Evolutionary conservation across 2,329 filamentous ascomycete species (phyloP).

Genomic region (Aureobasidium subglaciale): DNA sequence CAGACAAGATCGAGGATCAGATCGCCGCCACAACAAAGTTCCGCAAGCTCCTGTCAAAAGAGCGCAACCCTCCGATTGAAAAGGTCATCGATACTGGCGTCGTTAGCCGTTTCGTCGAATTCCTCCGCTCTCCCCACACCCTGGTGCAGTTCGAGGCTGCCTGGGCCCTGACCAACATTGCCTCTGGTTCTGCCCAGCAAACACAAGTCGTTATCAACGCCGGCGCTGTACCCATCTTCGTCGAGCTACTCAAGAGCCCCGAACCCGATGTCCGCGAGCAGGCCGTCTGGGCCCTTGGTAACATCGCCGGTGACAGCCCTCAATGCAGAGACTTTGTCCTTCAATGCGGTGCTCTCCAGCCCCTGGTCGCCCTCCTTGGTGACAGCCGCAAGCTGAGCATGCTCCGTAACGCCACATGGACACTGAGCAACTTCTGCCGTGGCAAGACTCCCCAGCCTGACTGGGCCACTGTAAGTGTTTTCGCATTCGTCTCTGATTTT

Average conservation of each 20-base stretch:
- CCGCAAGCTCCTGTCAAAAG: slow-evolving; percentile 94
- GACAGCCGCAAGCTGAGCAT: slow-evolving; percentile 99
- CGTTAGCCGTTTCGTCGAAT: slow-evolving; percentile 94
- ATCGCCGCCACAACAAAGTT: slow-evolving; percentile 98
- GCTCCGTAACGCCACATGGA: slow-evolving; percentile 98
- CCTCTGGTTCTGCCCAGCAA: slow-evolving; percentile 91
- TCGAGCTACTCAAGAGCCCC: slow-evolving; percentile 88
- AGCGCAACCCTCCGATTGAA: slow-evolving; percentile 98
- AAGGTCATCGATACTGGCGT: slow-evolving; percentile 99
- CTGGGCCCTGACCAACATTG: slow-evolving; percentile 98
- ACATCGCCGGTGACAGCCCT: slow-evolving; percentile 97
- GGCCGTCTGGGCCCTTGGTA: slow-evolving; percentile 95
- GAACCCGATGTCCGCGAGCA: slow-evolving; percentile 98
- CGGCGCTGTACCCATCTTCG: slow-evolving; percentile 95
- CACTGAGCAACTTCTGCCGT: slow-evolving; percentile 98
- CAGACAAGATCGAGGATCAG: slow-evolving; percentile 95
- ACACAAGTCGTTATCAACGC: slow-evolving; percentile 99
- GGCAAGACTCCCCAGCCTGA: slow-evolving; percentile 98
- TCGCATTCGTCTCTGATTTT: slow-evolving; percentile 19
- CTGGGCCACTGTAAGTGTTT: slow-evolving; percentile 76
- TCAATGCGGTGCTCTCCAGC: slow-evolving; percentile 81
- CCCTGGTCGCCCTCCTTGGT: slow-evolving; percentile 79
- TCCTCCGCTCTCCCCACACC: slow-evolving; percentile 93
- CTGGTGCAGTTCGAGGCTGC: slow-evolving; percentile 98
- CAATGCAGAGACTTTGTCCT: slow-evolving; percentile 96